Evolutionary conservation across 306 rosid genomes (phyloP).

Genomic region (Ochetophila trinervis): DNA sequence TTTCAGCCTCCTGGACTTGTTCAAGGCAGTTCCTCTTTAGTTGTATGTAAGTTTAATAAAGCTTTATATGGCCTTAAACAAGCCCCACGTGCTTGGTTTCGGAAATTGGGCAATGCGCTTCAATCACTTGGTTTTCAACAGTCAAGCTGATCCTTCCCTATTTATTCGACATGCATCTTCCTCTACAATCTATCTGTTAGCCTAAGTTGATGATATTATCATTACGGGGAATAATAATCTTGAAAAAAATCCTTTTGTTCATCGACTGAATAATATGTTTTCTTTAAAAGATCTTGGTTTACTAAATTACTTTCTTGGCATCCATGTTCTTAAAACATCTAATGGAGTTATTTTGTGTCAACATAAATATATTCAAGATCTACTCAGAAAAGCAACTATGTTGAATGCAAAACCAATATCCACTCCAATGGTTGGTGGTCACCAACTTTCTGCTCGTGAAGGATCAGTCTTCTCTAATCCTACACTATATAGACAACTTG

Average conservation of each 20-base stretch:
- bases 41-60: not conserved
- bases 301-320: not conserved
- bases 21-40: not conserved
- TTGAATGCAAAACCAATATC: not conserved
- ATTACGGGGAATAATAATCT: not conserved
- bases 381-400: not conserved
- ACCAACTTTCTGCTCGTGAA: no score
- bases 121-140: not conserved
- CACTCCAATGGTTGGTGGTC: not conserved
- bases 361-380: no score
- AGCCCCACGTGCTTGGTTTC: not conserved
- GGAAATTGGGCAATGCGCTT: not conserved
- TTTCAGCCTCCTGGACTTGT: not conserved
- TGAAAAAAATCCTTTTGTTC: not conserved
- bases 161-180: not conserved
- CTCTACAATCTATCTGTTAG: not conserved
- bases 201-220: not conserved
- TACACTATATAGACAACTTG: not conserved
- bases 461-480: not conserved
- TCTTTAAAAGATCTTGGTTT: not conserved
- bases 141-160: not conserved
- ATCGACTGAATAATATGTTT: not conserved
- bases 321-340: not conserved
- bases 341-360: not conserved
- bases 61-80: not conserved